Base-by-base conservation (phyloP, 1,139 yeast genomes). In the Pichia sp. region DNA sequence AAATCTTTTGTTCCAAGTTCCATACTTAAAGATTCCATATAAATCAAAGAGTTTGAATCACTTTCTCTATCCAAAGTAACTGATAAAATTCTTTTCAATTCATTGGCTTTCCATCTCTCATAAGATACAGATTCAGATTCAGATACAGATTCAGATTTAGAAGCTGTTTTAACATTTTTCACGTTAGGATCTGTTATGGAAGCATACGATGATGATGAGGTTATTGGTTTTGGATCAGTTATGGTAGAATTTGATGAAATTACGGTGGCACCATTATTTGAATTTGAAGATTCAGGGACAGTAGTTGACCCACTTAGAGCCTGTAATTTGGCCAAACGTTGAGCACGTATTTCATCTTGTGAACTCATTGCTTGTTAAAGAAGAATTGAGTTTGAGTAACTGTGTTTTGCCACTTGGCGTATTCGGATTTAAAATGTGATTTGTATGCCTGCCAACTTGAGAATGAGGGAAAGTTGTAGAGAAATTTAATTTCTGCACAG, bases 311-410 rank as follows among this genome's bases (percentile, higher is more conserved):
- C n/a, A n/a, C n/a, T n/a, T n/a, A n/a, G n/a, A n/a, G n/a, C n/a
- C n/a, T n/a, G n/a, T n/a, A 17, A 17, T 46, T 66, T 69, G n/a
- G 79, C 80, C 51, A 76, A 60, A 36, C 82, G 58, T 52, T 73
- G 75, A 32, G 78, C 78, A 52, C 82, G 68, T 23, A 75, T 72
- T 68, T 72, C 58, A 23, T 46, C 42, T 51, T 60, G 60, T 53
- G 63, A 58, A 52, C 46, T 44, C 52, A 52, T 53, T 11, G 3
- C 11, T 14, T 11, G 12, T 18, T 14, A 26, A 9, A 14, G 30
- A 11, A 14, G 15, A 14, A 18, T 12, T 14, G 14, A 14, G 4
- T 4, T 25, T 25, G n/a, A 12, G 12, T 6, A 25, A 7, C n/a
- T n/a, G n/a, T n/a, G 28, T 25, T 25, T 9, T 10, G 12, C n/a